These are phyloP conservation scores for Kalmusia sp. DNA, from an alignment of 2,329 filamentous ascomycete species.

Conservation along the genomic window DNA sequence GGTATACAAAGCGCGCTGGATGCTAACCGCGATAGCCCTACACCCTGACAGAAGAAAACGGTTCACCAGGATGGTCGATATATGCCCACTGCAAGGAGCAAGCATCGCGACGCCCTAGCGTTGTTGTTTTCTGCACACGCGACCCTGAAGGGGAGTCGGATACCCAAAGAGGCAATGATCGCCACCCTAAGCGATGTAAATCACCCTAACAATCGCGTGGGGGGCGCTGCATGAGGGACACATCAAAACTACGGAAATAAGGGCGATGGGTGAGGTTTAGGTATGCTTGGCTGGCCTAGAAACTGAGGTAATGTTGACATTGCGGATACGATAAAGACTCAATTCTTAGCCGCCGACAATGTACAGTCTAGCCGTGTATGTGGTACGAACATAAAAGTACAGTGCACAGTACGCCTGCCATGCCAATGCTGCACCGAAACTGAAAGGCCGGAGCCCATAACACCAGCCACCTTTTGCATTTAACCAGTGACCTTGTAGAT, in stretches of 20 bases:
- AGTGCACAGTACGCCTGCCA: slow-evolving; percentile 28
- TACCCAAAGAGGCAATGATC: slow-evolving; percentile 12
- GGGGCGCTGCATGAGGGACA: background rate
- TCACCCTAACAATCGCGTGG: slow-evolving; percentile 5
- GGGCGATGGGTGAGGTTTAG: too few relatives aligned
- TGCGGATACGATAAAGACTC: too few relatives aligned
- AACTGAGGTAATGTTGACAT: too few relatives aligned
- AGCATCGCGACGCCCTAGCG: background rate
- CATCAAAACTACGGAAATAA: background rate
- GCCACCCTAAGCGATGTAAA: background rate
- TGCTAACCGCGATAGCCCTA: background rate
- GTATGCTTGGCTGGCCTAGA: too few relatives aligned
- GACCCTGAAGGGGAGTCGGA: slow-evolving; percentile 9
- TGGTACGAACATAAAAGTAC: slow-evolving; percentile 24
- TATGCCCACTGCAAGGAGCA: background rate
- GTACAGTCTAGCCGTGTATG: slow-evolving; percentile 12
- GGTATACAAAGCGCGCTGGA: too few relatives aligned
- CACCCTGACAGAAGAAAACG: background rate
- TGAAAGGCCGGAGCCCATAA: background rate
- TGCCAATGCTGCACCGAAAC: slow-evolving; percentile 21
- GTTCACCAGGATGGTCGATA: too few relatives aligned
- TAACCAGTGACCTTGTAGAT: slow-evolving; percentile 83
- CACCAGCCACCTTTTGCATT: slow-evolving; percentile 1
- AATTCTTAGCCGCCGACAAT: slow-evolving; percentile 12
- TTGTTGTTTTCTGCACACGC: slow-evolving; percentile 1